A percentile compares a stretch with the other conserved stretches of the same genome.
Evolutionary conservation across 2,329 filamentous ascomycete species (phyloP).

Genomic region (Thermothelomyces thermophilus): DNA sequence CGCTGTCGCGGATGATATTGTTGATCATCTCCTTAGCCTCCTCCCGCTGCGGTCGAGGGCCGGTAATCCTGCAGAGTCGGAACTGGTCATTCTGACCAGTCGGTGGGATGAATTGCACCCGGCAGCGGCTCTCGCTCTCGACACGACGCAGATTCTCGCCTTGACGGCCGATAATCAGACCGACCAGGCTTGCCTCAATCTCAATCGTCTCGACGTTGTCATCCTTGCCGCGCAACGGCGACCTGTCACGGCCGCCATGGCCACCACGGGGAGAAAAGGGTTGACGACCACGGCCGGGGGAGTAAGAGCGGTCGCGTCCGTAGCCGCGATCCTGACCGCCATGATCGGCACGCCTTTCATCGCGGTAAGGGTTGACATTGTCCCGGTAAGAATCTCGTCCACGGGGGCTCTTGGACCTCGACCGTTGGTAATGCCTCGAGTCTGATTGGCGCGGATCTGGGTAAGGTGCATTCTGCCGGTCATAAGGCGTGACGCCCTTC

Average conservation of each 20-base stretch:
- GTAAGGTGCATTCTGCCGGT: slow-evolving; percentile 44
- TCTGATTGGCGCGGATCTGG: slow-evolving; percentile 40
- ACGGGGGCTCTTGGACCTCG: slow-evolving; percentile 67
- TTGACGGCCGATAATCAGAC: slow-evolving; percentile 82
- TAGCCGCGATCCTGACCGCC: slow-evolving; percentile 45
- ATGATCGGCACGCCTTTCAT: slow-evolving; percentile 70
- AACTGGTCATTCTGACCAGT: slow-evolving; percentile 63
- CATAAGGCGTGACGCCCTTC: slow-evolving; percentile 62
- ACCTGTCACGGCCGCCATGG: slow-evolving; percentile 53
- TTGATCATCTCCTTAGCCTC: slow-evolving; percentile 79
- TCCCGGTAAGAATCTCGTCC: slow-evolving; percentile 68
- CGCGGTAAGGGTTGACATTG: slow-evolving; percentile 75
- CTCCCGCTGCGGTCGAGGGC: slow-evolving; percentile 61
- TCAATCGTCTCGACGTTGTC: slow-evolving; percentile 76
- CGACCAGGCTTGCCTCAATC: slow-evolving; percentile 81
- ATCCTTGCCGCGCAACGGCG: slow-evolving; percentile 60
- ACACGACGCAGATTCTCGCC: slow-evolving; percentile 84
- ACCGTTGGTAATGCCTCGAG: slow-evolving; percentile 54
- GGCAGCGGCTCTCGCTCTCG: slow-evolving; percentile 72
- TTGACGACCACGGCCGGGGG: slow-evolving; percentile 46
- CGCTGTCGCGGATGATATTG: slow-evolving; percentile 81
- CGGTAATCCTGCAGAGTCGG: slow-evolving; percentile 81
- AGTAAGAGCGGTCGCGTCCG: slow-evolving; percentile 62
- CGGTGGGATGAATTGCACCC: slow-evolving; percentile 81
- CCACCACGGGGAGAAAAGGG: slow-evolving; percentile 54